Evolutionary conservation across 2,329 filamentous ascomycete genomes (phyloP).

Genomic region (Colletotrichum sp.): DNA sequence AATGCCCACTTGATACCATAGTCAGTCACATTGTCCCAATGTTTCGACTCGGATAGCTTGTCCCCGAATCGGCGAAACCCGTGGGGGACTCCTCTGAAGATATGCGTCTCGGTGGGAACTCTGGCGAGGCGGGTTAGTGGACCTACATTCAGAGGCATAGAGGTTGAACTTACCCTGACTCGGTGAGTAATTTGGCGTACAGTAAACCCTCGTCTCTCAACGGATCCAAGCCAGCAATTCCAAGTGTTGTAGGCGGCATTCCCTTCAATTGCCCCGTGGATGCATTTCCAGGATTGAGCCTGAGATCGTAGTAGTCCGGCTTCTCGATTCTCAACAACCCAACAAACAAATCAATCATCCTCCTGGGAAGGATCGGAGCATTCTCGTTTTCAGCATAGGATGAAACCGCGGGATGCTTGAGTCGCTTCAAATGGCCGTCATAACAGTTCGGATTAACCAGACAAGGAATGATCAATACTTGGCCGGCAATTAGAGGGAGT

Average conservation of each 20-base stretch:
- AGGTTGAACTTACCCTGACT: constrained; percentile 41
- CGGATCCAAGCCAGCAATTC: constrained; percentile 50
- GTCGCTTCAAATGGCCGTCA: constrained; percentile 35
- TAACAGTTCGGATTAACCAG: constrained; percentile 36
- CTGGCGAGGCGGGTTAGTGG: constrained; percentile 26
- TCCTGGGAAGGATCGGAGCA: constrained; percentile 54
- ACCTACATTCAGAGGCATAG: not conserved
- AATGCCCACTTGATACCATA: constrained; percentile 48
- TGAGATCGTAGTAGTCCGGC: constrained; percentile 33
- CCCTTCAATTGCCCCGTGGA: constrained; percentile 38
- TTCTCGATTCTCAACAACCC: constrained; percentile 30
- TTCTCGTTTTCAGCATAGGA: constrained; percentile 49
- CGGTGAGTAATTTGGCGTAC: constrained; percentile 46
- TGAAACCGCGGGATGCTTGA: constrained; percentile 43
- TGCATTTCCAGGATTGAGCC: constrained; percentile 42
- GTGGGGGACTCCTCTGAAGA: constrained; percentile 60
- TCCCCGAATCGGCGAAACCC: constrained; percentile 47
- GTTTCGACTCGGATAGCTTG: constrained; percentile 38
- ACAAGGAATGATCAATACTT: constrained; percentile 56
- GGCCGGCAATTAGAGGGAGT: constrained; percentile 46
- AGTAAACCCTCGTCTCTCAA: constrained; percentile 54
- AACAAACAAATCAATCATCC: constrained; percentile 35
- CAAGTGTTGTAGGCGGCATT: constrained; percentile 48
- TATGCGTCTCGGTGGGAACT: constrained; percentile 50
- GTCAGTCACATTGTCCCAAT: constrained; percentile 48